A percentile compares a stretch with the other conserved stretches of the same genome.
These are phyloP conservation scores for Plasmodium knowlesi DNA, from an alignment of 169 alveolate genomes.

Conservation along the genomic window DNA sequence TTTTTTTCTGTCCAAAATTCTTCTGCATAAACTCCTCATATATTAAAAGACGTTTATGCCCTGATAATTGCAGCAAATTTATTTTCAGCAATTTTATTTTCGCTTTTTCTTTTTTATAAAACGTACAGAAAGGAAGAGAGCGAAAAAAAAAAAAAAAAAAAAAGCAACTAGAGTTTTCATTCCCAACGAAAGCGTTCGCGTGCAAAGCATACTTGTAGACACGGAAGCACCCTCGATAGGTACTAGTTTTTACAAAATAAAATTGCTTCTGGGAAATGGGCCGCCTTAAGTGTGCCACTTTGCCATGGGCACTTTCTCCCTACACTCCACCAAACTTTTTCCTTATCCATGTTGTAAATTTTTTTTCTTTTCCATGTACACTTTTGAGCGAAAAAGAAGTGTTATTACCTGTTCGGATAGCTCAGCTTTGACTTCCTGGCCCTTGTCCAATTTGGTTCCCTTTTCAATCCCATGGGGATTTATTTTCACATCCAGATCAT, in stretches of 20 bases:
- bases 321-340: not conserved
- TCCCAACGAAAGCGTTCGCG: not conserved
- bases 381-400: not conserved
- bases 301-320: not conserved
- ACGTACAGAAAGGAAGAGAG: not conserved
- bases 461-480: slow-evolving; percentile 41
- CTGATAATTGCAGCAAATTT: slow-evolving; percentile 23
- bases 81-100: slow-evolving; percentile 69
- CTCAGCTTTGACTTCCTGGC: not conserved
- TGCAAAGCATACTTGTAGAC: not conserved
- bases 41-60: slow-evolving; percentile 49
- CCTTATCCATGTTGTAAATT: not conserved
- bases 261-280: not conserved
- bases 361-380: not conserved
- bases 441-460: slow-evolving; percentile 7
- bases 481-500: slow-evolving; percentile 46
- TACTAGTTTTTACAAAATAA: not conserved
- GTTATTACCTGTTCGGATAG: slow-evolving; percentile 58
- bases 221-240: not conserved
- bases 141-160: slow-evolving; percentile 19
- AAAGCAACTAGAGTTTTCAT: not conserved
- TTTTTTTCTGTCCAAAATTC: slow-evolving; percentile 27
- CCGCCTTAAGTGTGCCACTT: not conserved
- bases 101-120: slow-evolving; percentile 1
- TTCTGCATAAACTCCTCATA: slow-evolving; percentile 55